Evolutionary conservation across 768 basidiomycete species (phyloP).

Genomic region (Auriculariales sp.): DNA sequence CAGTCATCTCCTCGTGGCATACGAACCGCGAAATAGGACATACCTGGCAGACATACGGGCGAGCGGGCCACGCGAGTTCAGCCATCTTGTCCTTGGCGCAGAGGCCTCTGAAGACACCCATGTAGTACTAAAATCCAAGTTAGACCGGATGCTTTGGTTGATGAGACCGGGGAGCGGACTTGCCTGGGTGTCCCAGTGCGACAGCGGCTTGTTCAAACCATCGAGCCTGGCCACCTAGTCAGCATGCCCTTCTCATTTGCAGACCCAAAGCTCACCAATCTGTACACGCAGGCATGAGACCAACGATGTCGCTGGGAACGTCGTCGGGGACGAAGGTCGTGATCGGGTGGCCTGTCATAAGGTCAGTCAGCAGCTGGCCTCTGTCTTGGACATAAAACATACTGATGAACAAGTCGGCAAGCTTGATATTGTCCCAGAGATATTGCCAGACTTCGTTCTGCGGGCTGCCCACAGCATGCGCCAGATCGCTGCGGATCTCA

Average conservation of each 20-base stretch:
- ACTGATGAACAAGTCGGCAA: constrained; percentile 86
- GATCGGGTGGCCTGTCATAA: constrained; percentile 58
- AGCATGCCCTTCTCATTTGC: constrained; percentile 10
- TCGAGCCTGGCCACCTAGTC: constrained; percentile 45
- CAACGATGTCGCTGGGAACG: constrained; percentile 56
- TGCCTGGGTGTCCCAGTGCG: not conserved
- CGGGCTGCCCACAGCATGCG: constrained; percentile 66
- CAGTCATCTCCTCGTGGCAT: no score
- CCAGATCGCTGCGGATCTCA: constrained; percentile 76
- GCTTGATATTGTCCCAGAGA: constrained; percentile 83
- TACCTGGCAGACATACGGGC: constrained; percentile 82
- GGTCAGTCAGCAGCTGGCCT: not conserved
- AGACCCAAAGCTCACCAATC: constrained; percentile 48
- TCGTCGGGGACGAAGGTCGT: constrained; percentile 85
- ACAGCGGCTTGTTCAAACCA: constrained; percentile 63
- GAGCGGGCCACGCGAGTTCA: constrained; percentile 61
- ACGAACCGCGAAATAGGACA: no score
- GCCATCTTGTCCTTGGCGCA: constrained; percentile 71
- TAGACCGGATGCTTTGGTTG: constrained; percentile 60
- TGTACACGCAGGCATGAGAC: constrained; percentile 69
- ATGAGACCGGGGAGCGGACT: not conserved
- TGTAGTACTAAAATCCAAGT: constrained; percentile 80
- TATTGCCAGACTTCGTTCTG: constrained; percentile 92
- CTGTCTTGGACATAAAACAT: constrained; percentile 11
- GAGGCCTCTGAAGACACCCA: constrained; percentile 72